Percentiles rank a stretch among this genome's conserved stretches.
phyloP scores from a whole-genome alignment of 768 basidiomycete species.

The Rhodotorula toruloides region DNA sequence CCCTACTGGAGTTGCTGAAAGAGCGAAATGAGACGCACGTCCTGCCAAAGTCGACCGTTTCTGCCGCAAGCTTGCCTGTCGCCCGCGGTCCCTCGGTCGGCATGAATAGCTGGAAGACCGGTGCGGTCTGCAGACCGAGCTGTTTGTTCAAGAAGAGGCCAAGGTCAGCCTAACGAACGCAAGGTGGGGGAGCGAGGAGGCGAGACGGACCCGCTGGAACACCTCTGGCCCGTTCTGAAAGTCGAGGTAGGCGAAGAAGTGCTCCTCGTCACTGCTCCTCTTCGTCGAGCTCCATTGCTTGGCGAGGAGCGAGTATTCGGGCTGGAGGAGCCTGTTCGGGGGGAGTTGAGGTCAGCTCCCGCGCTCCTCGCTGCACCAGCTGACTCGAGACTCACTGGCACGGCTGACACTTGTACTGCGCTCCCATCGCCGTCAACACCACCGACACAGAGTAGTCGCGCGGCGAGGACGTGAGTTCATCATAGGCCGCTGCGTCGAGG shows the following conservation, averaged over 20 bases:
- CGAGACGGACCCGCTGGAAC: constrained; percentile 67
- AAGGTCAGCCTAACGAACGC: background rate
- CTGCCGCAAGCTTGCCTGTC: background rate
- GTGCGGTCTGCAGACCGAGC: constrained; percentile 78
- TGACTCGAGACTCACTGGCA: constrained; percentile 65
- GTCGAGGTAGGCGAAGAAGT: constrained; percentile 90
- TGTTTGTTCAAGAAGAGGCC: constrained; percentile 44
- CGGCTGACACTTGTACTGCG: constrained; percentile 75
- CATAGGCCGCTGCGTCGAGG: constrained; percentile 69
- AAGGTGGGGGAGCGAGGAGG: background rate
- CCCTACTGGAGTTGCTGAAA: background rate
- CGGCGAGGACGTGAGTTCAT: constrained; percentile 62
- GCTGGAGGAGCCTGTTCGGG: constrained; percentile 31
- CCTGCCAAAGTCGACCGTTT: constrained; percentile 40
- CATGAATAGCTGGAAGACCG: constrained; percentile 52
- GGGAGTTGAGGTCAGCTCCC: no score
- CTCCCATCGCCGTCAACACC: constrained; percentile 79
- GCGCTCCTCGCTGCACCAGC: background rate
- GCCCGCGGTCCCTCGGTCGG: constrained; percentile 28
- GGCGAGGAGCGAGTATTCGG: constrained; percentile 43
- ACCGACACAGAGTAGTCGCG: constrained; percentile 84
- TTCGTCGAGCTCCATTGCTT: constrained; percentile 53
- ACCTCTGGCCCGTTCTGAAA: constrained; percentile 69
- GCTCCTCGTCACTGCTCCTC: constrained; percentile 59
- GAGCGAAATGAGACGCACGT: constrained; percentile 34